Percentiles rank a stretch among this genome's conserved stretches.
Conservation (phyloP, 2,329 filamentous ascomycete species). For the Alternaria arbusti region DNA sequence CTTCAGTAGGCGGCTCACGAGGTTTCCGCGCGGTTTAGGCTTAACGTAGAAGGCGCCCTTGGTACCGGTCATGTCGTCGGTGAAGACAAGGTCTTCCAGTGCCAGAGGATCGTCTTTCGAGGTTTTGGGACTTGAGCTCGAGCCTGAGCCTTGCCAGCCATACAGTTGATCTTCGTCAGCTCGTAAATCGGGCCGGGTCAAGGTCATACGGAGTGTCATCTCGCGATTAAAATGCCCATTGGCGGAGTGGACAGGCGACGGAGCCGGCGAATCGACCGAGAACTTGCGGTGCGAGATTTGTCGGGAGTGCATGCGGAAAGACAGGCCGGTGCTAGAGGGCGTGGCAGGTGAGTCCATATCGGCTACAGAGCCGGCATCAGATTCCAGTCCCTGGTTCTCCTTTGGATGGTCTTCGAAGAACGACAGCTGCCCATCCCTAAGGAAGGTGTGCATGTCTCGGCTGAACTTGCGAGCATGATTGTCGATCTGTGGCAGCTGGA, state of each 20-base stretch:
- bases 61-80: constrained; percentile 55
- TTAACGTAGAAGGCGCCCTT: constrained; percentile 56
- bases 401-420: constrained; percentile 46
- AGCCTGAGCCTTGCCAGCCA: constrained; percentile 62
- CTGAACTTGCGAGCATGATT: constrained; percentile 51
- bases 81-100: constrained; percentile 59
- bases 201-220: constrained; percentile 96
- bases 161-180: constrained; percentile 75
- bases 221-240: constrained; percentile 65
- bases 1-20: constrained; percentile 46
- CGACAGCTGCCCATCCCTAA: constrained; percentile 62
- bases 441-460: constrained; percentile 64
- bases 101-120: constrained; percentile 59
- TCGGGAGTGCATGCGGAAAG: constrained; percentile 41
- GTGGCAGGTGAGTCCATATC: constrained; percentile 48
- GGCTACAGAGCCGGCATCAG: constrained; percentile 40
- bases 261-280: constrained; percentile 38
- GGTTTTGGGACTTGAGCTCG: constrained; percentile 21
- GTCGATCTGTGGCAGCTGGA: constrained; percentile 42
- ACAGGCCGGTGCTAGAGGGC: constrained; percentile 43
- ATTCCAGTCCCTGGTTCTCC: constrained; percentile 41
- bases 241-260: constrained; percentile 30
- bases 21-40: constrained; percentile 40
- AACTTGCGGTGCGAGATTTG: constrained; percentile 42
- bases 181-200: constrained; percentile 86